Evolutionary conservation across 257 asterid species (phyloP).

Genomic region (Sherardia arvensis): DNA sequence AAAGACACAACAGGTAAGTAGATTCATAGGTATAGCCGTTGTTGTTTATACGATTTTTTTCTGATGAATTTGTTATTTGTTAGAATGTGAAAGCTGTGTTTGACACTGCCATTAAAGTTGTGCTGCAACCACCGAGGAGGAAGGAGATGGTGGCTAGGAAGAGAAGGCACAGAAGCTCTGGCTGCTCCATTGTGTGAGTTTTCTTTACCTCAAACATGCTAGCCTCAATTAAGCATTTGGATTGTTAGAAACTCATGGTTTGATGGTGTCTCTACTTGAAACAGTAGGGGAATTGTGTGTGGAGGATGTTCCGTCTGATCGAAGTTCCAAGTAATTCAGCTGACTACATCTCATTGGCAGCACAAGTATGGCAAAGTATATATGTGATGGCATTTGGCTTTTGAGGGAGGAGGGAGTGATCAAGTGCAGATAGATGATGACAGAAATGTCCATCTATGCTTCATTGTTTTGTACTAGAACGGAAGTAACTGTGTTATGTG

Average conservation of each 20-base stretch:
- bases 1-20: conserved; percentile 82
- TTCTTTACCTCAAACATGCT: neutral
- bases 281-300: conserved; percentile 62
- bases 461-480: neutral
- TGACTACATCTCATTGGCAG: neutral
- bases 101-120: too few species aligned
- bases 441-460: neutral
- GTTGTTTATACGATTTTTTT: neutral
- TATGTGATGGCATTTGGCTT: neutral
- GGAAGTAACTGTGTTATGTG: neutral
- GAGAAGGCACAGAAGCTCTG: conserved; percentile 45
- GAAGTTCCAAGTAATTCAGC: neutral
- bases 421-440: neutral
- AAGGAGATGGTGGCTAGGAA: conserved; percentile 50
- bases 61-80: neutral
- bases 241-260: too few species aligned
- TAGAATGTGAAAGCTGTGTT: conserved; percentile 97
- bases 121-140: conserved; percentile 88
- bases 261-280: neutral
- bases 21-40: neutral
- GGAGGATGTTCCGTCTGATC: conserved; percentile 64
- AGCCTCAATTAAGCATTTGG: too few species aligned
- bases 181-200: conserved; percentile 85
- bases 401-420: neutral
- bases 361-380: neutral